A percentile compares a stretch with the other conserved stretches of the same genome.
Conservation (phyloP, 768 basidiomycete species). For the Boletus eberwhitei region DNA sequence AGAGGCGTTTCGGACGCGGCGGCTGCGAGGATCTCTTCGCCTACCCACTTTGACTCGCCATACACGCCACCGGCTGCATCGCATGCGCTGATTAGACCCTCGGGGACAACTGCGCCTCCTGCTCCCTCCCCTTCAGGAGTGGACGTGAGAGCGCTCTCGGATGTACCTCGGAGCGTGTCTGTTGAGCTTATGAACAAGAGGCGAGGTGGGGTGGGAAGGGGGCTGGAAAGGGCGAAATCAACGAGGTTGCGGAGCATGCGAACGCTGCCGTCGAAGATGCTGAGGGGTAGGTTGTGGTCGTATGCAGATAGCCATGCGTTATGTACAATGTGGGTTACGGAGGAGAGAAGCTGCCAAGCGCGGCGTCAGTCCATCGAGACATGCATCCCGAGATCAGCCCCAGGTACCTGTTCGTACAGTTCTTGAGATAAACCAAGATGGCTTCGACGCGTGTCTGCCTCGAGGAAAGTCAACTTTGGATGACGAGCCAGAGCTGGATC, state of each 20-base stretch:
- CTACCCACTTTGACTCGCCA: constrained; percentile 23
- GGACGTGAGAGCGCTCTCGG: not conserved
- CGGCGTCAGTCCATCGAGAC: not conserved
- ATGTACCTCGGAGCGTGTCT: constrained; percentile 3
- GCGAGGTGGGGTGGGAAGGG: constrained; percentile 23
- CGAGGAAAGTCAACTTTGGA: constrained; percentile 33
- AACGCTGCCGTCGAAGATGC: constrained; percentile 9
- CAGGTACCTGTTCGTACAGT: constrained; percentile 26
- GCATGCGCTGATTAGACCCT: constrained; percentile 1
- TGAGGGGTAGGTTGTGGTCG: constrained; percentile 2
- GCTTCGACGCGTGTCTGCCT: constrained; percentile 22
- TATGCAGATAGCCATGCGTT: constrained; percentile 22
- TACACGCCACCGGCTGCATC: constrained; percentile 11
- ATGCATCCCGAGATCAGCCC: not conserved
- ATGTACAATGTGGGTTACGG: constrained; percentile 38
- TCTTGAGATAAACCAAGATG: constrained; percentile 28
- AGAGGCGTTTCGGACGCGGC: constrained; percentile 17
- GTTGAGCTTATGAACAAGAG: constrained; percentile 35
- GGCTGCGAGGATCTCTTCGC: constrained; percentile 21
- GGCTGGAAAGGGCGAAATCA: constrained; percentile 36
- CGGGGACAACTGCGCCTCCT: not conserved
- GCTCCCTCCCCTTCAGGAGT: not conserved
- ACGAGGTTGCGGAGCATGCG: constrained; percentile 30
- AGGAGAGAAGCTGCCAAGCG: constrained; percentile 14
- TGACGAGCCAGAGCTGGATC: constrained; percentile 26